phyloP scores from a whole-genome alignment of 371 early-diverging fungal species.

The Smittium culicis region DNA sequence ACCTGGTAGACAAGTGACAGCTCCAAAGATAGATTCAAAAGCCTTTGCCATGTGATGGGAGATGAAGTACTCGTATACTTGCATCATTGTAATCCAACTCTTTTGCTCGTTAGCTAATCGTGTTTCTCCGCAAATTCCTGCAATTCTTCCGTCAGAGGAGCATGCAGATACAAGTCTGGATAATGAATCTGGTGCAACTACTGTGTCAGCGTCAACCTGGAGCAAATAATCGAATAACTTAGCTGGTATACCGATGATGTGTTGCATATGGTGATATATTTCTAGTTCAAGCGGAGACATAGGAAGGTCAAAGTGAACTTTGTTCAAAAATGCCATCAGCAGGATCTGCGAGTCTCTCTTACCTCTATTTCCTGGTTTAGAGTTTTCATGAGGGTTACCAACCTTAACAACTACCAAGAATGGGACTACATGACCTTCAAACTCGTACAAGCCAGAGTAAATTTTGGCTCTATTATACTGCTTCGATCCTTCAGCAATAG shows the following conservation, averaged over 20 bases:
- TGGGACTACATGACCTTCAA: constrained; percentile 75
- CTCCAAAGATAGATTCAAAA: constrained; percentile 94
- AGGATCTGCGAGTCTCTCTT: constrained; percentile 99
- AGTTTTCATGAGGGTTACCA: constrained; percentile 62
- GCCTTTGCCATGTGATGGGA: constrained; percentile 92
- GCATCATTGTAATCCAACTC: constrained; percentile 89
- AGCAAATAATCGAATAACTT: constrained; percentile 86
- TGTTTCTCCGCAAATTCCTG: constrained; percentile 87
- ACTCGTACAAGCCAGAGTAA: constrained; percentile 90
- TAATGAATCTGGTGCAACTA: constrained; percentile 64
- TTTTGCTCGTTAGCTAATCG: constrained; percentile 70
- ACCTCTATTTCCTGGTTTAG: constrained; percentile 91
- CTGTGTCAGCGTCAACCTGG: constrained; percentile 95
- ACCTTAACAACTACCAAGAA: constrained; percentile 91
- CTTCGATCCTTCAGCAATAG: constrained; percentile 75
- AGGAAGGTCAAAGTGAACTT: constrained; percentile 82
- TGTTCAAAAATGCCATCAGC: constrained; percentile 94
- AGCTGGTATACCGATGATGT: constrained; percentile 80
- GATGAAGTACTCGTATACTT: constrained; percentile 95
- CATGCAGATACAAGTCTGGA: constrained; percentile 69
- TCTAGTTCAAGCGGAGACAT: constrained; percentile 83
- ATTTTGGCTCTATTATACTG: constrained; percentile 94
- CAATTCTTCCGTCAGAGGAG: constrained; percentile 69
- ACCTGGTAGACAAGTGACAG: constrained; percentile 84
- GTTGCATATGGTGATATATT: constrained; percentile 82